Percentiles rank a stretch among this genome's conserved stretches.
These are phyloP conservation scores for Hymenoscyphus repandus DNA, from an alignment of 2,329 filamentous ascomycete genomes.

Conservation along the genomic window DNA sequence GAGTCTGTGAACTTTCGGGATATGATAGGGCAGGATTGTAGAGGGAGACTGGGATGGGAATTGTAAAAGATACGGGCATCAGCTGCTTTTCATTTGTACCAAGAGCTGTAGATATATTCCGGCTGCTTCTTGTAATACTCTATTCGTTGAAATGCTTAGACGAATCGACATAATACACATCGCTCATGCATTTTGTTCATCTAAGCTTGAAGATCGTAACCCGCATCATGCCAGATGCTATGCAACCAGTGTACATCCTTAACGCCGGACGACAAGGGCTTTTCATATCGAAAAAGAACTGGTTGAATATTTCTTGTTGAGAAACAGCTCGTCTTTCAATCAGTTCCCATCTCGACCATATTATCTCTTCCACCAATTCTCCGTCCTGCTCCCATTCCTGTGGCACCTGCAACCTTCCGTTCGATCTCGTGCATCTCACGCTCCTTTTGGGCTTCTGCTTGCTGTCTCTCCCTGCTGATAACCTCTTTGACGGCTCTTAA, in stretches of 20 bases:
- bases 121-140: background rate
- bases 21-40: background rate
- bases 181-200: slow-evolving; percentile 8
- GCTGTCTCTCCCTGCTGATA: slow-evolving; percentile 74
- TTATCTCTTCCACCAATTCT: slow-evolving; percentile 33
- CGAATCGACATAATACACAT: background rate
- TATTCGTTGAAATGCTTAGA: background rate
- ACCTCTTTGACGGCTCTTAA: slow-evolving; percentile 73
- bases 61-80: slow-evolving; percentile 1
- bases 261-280: slow-evolving; percentile 22
- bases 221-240: slow-evolving; percentile 31
- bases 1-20: slow-evolving; percentile 12
- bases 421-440: slow-evolving; percentile 68
- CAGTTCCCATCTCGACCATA: slow-evolving; percentile 33
- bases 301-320: background rate
- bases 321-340: slow-evolving; percentile 20
- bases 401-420: slow-evolving; percentile 45
- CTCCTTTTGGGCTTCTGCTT: slow-evolving; percentile 72
- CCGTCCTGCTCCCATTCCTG: slow-evolving; percentile 38
- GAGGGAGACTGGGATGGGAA: slow-evolving; percentile 4
- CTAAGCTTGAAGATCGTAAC: slow-evolving; percentile 16
- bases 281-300: slow-evolving; percentile 12
- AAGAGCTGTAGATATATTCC: background rate
- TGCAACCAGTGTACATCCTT: slow-evolving; percentile 26
- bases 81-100: background rate